phyloP scores from a whole-genome alignment of 257 asterid genomes.

The Nicotiana benthamiana region DNA sequence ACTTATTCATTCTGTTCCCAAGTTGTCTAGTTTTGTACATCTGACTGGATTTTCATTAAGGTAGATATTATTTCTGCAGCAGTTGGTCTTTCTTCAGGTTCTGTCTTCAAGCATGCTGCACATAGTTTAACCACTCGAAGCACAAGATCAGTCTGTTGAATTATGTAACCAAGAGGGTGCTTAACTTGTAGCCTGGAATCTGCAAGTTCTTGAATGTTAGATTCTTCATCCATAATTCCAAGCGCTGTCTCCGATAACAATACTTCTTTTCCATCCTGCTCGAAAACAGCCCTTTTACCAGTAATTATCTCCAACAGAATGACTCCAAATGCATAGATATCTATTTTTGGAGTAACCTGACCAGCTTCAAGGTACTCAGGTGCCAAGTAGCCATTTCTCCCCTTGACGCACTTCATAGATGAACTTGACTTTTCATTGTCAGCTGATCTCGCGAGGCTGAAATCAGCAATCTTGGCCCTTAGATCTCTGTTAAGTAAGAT shows the following conservation, averaged over 20 bases:
- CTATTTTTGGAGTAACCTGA: conserved; percentile 39
- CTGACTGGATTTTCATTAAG: conserved; percentile 44
- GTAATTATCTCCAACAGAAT: conserved; percentile 57
- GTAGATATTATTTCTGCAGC: conserved; percentile 43
- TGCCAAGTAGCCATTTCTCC: conserved; percentile 50
- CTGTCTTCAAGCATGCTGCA: conserved; percentile 36
- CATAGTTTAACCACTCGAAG: conserved; percentile 36
- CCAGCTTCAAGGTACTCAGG: conserved; percentile 43
- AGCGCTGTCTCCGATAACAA: conserved; percentile 26
- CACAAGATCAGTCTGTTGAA: conserved; percentile 44
- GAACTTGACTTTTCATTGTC: conserved; percentile 16
- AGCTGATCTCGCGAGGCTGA: conserved; percentile 36
- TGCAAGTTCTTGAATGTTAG: conserved; percentile 20
- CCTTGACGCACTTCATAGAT: conserved; percentile 13
- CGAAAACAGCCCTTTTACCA: conserved; percentile 37
- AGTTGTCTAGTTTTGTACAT: conserved; percentile 29
- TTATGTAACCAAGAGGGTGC: conserved; percentile 55
- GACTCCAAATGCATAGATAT: conserved; percentile 60
- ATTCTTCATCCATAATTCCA: conserved; percentile 12
- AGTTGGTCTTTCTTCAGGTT: conserved; percentile 40
- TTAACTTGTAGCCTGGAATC: conserved; percentile 49
- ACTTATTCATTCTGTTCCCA: conserved; percentile 11
- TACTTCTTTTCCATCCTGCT: conserved; percentile 32
- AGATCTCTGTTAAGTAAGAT: conserved; percentile 39
- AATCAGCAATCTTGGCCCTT: conserved; percentile 62